phyloP scores from a whole-genome alignment of 1,284 basidiomycete species.

The Mycena sp. region DNA sequence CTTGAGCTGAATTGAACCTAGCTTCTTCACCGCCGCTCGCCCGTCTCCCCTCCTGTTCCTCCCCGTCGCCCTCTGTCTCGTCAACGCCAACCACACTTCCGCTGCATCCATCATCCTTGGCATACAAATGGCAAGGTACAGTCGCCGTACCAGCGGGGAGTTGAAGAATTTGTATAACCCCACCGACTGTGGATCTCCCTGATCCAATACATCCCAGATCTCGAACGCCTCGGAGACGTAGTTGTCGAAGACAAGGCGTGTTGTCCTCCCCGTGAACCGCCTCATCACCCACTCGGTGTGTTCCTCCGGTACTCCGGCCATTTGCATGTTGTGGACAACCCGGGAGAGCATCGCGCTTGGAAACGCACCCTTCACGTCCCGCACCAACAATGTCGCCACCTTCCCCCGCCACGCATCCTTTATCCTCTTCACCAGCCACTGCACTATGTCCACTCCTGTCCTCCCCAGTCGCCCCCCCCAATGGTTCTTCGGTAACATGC shows the following conservation, averaged over 20 bases:
- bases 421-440: constrained; percentile 32
- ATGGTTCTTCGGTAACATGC: constrained; percentile 34
- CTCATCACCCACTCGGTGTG: constrained; percentile 18
- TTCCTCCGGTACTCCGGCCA: constrained; percentile 28
- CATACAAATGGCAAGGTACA: constrained; percentile 42
- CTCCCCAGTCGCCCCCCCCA: constrained; percentile 39
- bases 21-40: constrained; percentile 23
- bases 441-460: constrained; percentile 38
- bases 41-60: not conserved
- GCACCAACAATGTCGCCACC: constrained; percentile 37
- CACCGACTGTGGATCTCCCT: constrained; percentile 43
- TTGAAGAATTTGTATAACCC: constrained; percentile 42
- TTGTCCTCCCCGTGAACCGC: constrained; percentile 28
- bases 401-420: constrained; percentile 36
- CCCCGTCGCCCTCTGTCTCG: not conserved
- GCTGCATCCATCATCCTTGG: constrained; percentile 47
- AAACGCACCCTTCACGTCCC: constrained; percentile 46
- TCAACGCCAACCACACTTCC: constrained; percentile 40
- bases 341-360: constrained; percentile 36
- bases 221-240: constrained; percentile 22
- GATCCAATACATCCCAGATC: constrained; percentile 39
- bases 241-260: not conserved
- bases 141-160: constrained; percentile 33
- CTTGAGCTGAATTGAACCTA: constrained; percentile 43
- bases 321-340: constrained; percentile 44